phyloP scores from a whole-genome alignment of 805 yeast genomes.

The Candida caryicola region DNA sequence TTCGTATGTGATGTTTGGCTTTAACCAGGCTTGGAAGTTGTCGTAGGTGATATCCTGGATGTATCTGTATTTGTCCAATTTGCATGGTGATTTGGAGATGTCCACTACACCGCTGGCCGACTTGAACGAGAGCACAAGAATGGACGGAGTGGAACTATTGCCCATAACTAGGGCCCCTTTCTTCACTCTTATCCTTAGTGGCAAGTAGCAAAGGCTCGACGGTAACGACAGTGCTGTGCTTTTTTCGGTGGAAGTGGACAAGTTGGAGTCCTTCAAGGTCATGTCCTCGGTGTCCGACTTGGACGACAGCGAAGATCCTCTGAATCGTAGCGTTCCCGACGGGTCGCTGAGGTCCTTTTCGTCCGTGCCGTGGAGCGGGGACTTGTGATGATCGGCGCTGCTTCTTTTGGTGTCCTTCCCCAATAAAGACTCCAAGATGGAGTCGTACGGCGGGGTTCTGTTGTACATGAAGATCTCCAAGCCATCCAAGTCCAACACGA shows the following conservation, averaged over 20 bases:
- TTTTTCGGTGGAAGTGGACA: neutral
- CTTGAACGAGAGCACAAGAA: slow-evolving; percentile 60
- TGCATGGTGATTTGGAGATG: slow-evolving; percentile 42
- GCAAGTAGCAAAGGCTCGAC: slow-evolving; percentile 44
- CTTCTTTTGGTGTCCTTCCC: slow-evolving; percentile 12
- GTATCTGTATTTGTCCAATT: slow-evolving; percentile 55
- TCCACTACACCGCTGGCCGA: slow-evolving; percentile 59
- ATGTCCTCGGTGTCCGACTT: slow-evolving; percentile 2
- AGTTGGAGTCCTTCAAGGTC: neutral
- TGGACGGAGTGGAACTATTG: slow-evolving; percentile 70
- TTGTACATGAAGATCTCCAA: slow-evolving; percentile 82
- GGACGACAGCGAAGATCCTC: slow-evolving; percentile 12
- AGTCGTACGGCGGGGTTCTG: slow-evolving; percentile 73
- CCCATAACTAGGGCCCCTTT: slow-evolving; percentile 80
- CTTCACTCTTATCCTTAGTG: slow-evolving; percentile 56
- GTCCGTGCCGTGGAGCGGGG: neutral
- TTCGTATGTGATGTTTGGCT: slow-evolving; percentile 68
- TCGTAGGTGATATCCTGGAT: slow-evolving; percentile 44
- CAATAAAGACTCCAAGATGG: slow-evolving; percentile 43
- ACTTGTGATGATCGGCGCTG: neutral
- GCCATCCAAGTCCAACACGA: slow-evolving; percentile 64
- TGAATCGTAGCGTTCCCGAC: slow-evolving; percentile 8
- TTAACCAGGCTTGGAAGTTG: slow-evolving; percentile 57
- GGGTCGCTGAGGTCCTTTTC: neutral
- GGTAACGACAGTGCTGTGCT: slow-evolving; percentile 6